Conservation (phyloP, 768 basidiomycete species). For the Russula earlei region DNA sequence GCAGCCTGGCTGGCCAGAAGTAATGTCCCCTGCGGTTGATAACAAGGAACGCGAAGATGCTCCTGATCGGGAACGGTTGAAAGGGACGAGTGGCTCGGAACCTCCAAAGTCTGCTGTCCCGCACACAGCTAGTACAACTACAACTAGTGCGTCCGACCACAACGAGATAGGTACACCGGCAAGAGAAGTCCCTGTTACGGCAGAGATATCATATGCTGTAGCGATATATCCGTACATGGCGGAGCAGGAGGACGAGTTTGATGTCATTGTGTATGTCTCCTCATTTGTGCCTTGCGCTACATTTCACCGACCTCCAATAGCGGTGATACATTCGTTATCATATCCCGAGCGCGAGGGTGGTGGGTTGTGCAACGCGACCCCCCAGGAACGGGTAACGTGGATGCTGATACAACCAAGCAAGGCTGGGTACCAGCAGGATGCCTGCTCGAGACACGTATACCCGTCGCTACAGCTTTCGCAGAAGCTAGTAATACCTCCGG, state of each 20-base stretch:
- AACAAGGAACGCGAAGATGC: slow-evolving; percentile 37
- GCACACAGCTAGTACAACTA: slow-evolving; percentile 20
- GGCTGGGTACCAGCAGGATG: slow-evolving; percentile 99
- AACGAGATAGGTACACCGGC: slow-evolving; percentile 21
- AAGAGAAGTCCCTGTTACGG: slow-evolving; percentile 27
- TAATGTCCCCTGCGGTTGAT: slow-evolving; percentile 50
- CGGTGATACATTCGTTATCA: slow-evolving; percentile 88
- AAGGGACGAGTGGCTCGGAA: slow-evolving; percentile 3
- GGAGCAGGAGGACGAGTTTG: slow-evolving; percentile 97
- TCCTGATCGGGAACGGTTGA: slow-evolving; percentile 20
- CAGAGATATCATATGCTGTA: slow-evolving; percentile 83
- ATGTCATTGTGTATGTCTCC: slow-evolving; percentile 80
- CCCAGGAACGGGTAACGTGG: slow-evolving; percentile 69
- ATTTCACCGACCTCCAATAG: slow-evolving; percentile 30
- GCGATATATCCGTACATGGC: slow-evolving; percentile 99
- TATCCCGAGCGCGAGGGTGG: slow-evolving; percentile 95
- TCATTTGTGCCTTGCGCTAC: slow-evolving; percentile 15
- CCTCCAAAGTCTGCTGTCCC: slow-evolving; percentile 32
- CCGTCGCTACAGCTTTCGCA: slow-evolving; percentile 79
- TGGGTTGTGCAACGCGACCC: slow-evolving; percentile 98
- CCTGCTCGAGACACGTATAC: slow-evolving; percentile 84
- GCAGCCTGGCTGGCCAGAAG: slow-evolving; percentile 71
- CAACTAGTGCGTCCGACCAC: slow-evolving; percentile 17
- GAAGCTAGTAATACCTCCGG: slow-evolving; percentile 65
- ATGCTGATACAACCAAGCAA: slow-evolving; percentile 68